phyloP scores from a whole-genome alignment of 495 filamentous ascomycete genomes.

The Penicillium egyptiacum region DNA sequence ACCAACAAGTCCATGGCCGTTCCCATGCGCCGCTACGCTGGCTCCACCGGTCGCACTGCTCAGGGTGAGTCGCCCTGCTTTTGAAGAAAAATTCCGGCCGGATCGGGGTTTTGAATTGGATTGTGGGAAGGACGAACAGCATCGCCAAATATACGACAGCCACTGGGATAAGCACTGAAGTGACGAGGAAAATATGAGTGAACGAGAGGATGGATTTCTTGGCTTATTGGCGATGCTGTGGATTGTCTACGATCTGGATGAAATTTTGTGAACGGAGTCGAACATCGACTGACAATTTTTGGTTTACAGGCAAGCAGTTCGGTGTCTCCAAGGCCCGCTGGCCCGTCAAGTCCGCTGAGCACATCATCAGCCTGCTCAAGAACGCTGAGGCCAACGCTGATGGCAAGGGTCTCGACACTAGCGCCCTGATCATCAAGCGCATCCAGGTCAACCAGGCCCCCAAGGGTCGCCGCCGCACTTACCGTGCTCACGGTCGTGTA shows the following conservation, averaged over 20 bases:
- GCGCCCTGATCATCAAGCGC: conserved; percentile 96
- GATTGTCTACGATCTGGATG: conserved; percentile 16
- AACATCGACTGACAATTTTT: conserved; percentile 26
- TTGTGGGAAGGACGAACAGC: neutral
- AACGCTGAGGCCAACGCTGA: conserved; percentile 99
- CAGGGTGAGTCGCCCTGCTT: conserved; percentile 78
- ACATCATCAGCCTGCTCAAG: conserved; percentile 93
- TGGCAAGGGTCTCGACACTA: conserved; percentile 96
- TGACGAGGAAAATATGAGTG: neutral
- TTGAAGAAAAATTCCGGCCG: conserved; percentile 14
- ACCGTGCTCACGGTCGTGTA: conserved; percentile 99
- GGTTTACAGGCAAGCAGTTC: conserved; percentile 85
- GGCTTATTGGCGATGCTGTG: conserved; percentile 26
- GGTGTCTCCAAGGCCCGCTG: conserved; percentile 96
- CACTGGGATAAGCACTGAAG: neutral
- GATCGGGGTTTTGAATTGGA: conserved; percentile 2
- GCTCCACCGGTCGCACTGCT: conserved; percentile 86
- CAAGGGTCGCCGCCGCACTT: conserved; percentile 95
- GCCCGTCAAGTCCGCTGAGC: conserved; percentile 98
- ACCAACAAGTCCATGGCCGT: conserved; percentile 92
- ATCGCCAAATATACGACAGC: conserved; percentile 12
- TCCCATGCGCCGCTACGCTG: conserved; percentile 93
- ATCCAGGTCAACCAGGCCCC: conserved; percentile 99
- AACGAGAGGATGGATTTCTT: neutral
- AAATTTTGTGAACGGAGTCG: conserved; percentile 8